Evolutionary conservation across 2,329 filamentous ascomycete genomes (phyloP), one percentile per base, ranked within the genome.

Genomic region (Trichoderma harzianum): DNA sequence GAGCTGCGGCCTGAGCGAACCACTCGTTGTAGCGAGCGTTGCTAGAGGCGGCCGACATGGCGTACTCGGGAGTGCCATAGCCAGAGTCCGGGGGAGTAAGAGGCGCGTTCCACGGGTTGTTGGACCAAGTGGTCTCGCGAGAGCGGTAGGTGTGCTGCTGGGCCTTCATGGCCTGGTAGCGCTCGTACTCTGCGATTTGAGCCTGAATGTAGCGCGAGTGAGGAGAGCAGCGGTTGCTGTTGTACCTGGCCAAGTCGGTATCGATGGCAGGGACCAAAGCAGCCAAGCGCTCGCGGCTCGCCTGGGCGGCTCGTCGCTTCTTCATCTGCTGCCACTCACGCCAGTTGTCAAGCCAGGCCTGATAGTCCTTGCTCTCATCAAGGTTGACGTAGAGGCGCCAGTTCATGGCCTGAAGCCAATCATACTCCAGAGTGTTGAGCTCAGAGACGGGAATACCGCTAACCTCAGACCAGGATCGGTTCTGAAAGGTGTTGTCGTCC

Each of bases 401-500:
- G 76, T 90, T 87, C 80, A 97, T 96, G 55, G 91, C 90, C 70
- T 89, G 86, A 53, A 98, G 87, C 95, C 95, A 98, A 77, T 97
- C 92, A 77, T 92, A 89, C 84, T 98, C 95, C 80, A 97, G 88
- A 73, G 87, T 86, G 83, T 97, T 97, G 76, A 98, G 87, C 78
- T 97, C 94, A 3, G 88, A 83, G 24, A 97, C 94, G 36, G 91
- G 86, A 75, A 98, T 97, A 73, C 93, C 93, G 82, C 94, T 97
- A 67, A 98, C 95, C 79, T 98, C 95, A 6, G 95, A 93, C 95
- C 95, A 98, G 1, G 95, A 97, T 70, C 93, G 92, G 84, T 97
- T 98, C 86, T 97, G 95, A 83, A 98, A 98, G 7, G 95, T 98
- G 83, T 97, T 97, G 86, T 97, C 95, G 78, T 98, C 95, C 75